Conservation (phyloP, 1,139 yeast species). For the Ashbya aceris region DNA sequence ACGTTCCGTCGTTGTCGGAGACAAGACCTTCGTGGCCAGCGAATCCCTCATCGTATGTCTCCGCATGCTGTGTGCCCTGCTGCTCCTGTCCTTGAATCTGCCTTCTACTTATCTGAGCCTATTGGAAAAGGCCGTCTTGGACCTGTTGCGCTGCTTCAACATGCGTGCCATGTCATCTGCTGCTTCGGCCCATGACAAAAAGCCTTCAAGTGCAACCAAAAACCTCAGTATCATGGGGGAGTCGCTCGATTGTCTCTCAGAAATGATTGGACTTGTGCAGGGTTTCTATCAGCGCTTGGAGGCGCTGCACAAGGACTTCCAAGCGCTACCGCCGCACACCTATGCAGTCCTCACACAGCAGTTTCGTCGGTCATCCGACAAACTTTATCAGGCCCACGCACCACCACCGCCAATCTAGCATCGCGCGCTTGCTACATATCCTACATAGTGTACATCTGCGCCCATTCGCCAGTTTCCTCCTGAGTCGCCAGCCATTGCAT, state of each 20-base stretch:
- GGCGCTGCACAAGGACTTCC: conserved; percentile 17
- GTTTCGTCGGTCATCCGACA: conserved; percentile 23
- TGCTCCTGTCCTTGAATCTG: conserved; percentile 27
- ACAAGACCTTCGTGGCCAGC: conserved; percentile 36
- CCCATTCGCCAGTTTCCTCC: neutral
- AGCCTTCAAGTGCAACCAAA: conserved; percentile 24
- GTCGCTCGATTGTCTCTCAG: conserved; percentile 33
- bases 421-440: neutral
- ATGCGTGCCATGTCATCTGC: conserved; percentile 25
- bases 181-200: conserved; percentile 13
- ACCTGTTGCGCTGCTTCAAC: conserved; percentile 28
- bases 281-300: conserved; percentile 23
- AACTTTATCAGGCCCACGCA: conserved; percentile 25
- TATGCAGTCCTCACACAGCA: conserved; percentile 19
- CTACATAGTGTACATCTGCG: neutral
- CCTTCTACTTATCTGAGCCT: conserved; percentile 24
- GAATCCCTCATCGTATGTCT: conserved; percentile 29
- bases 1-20: conserved; percentile 35
- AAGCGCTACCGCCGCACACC: conserved; percentile 15
- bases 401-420: conserved; percentile 25
- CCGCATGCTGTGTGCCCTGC: conserved; percentile 23
- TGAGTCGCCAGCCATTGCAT: too few relatives aligned
- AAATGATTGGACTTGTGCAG: conserved; percentile 27
- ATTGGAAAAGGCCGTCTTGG: conserved; percentile 28
- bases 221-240: conserved; percentile 35